Percentiles rank a stretch among this genome's conserved stretches.
These are phyloP conservation scores for Avicennia marina DNA, from an alignment of 257 asterid genomes.

Conservation along the genomic window DNA sequence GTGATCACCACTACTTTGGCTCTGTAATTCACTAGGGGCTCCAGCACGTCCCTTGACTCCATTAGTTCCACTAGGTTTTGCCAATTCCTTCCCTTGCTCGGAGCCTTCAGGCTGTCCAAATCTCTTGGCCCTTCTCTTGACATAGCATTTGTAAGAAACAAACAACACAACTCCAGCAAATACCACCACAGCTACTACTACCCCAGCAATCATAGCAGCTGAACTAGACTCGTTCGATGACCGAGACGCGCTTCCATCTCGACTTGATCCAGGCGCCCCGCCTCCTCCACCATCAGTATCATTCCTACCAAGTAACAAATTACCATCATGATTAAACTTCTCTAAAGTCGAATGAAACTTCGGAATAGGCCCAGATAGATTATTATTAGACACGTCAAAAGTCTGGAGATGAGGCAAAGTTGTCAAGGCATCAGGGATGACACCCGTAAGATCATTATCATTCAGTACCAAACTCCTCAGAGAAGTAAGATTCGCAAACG, in stretches of 20 bases:
- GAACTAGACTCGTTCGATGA: slow-evolving; percentile 38
- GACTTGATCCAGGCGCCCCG: slow-evolving; percentile 33
- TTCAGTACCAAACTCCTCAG: slow-evolving; percentile 65
- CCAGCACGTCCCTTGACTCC: slow-evolving; percentile 43
- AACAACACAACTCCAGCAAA: slow-evolving; percentile 56
- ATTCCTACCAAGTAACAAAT: slow-evolving; percentile 54
- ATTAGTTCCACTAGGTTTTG: slow-evolving; percentile 28
- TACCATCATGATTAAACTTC: slow-evolving; percentile 43
- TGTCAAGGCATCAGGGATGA: slow-evolving; percentile 51
- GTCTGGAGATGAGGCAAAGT: slow-evolving; percentile 57
- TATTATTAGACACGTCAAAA: slow-evolving; percentile 76
- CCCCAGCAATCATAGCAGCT: slow-evolving; percentile 74
- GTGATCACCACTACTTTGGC: slow-evolving; percentile 79
- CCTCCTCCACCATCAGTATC: slow-evolving; percentile 41
- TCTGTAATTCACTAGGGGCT: slow-evolving; percentile 50
- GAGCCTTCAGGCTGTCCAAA: slow-evolving; percentile 51
- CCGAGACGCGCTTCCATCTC: slow-evolving; percentile 34
- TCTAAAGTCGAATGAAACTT: slow-evolving; percentile 38
- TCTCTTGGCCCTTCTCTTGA: slow-evolving; percentile 46
- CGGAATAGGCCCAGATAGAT: slow-evolving; percentile 60
- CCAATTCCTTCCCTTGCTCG: slow-evolving; percentile 56
- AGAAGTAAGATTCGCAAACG: slow-evolving; percentile 61
- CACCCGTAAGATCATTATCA: slow-evolving; percentile 69
- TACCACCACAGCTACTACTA: slow-evolving; percentile 54
- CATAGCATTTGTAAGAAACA: slow-evolving; percentile 67